phyloP scores from a whole-genome alignment of 179 eudicot genomes.

The Silene noctiflora region DNA sequence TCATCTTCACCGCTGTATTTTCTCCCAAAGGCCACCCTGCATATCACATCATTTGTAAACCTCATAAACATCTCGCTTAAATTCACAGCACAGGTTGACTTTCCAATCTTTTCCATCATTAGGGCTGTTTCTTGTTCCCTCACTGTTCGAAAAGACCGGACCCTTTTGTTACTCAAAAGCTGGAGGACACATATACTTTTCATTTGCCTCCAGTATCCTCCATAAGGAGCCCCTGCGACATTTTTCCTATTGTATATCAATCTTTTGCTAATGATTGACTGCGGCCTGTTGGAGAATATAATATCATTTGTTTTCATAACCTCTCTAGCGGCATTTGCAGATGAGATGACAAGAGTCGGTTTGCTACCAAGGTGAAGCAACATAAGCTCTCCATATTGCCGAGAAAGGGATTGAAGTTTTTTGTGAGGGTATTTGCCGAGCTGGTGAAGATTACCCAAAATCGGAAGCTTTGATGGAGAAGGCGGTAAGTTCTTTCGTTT shows the following conservation, averaged over 20 bases:
- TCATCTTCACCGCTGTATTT: slow-evolving; percentile 36
- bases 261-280: slow-evolving; percentile 25
- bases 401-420: slow-evolving; percentile 35
- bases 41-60: slow-evolving; percentile 39
- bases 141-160: slow-evolving; percentile 34
- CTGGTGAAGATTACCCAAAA: slow-evolving; percentile 60
- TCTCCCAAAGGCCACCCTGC: slow-evolving; percentile 55
- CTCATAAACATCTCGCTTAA: slow-evolving; percentile 39
- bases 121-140: slow-evolving; percentile 41
- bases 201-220: slow-evolving; percentile 54
- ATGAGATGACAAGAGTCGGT: slow-evolving; percentile 48
- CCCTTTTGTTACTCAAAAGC: slow-evolving; percentile 40
- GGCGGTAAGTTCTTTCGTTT: slow-evolving; percentile 43
- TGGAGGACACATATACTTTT: slow-evolving; percentile 46
- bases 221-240: slow-evolving; percentile 41
- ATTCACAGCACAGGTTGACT: slow-evolving; percentile 27
- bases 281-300: slow-evolving; percentile 40
- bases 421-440: slow-evolving; percentile 44
- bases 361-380: slow-evolving; percentile 42
- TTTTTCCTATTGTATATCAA: slow-evolving; percentile 40
- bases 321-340: slow-evolving; percentile 47
- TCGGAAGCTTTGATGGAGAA: slow-evolving; percentile 53
- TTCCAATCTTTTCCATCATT: slow-evolving; percentile 34
- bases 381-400: slow-evolving; percentile 47
- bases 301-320: slow-evolving; percentile 51